phyloP scores from a whole-genome alignment of 805 yeast species.

The Ogataea methylovora region DNA sequence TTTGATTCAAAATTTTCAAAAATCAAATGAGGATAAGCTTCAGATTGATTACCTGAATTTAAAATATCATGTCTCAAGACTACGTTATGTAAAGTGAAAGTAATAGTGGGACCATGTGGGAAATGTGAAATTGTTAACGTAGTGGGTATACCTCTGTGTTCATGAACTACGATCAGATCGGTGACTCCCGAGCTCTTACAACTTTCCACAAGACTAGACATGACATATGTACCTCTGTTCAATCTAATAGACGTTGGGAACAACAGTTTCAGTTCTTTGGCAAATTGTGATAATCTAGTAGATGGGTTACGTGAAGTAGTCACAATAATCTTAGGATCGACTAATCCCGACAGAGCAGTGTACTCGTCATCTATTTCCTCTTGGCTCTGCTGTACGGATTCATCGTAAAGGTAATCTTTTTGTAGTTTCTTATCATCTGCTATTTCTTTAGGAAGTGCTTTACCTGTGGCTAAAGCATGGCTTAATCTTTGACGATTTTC shows the following conservation, averaged over 20 bases:
- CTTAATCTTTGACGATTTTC: slow-evolving; percentile 83
- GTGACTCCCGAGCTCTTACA: slow-evolving; percentile 73
- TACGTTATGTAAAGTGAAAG: slow-evolving; percentile 90
- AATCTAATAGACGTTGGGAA: slow-evolving; percentile 86
- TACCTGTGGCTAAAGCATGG: slow-evolving; percentile 86
- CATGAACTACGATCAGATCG: slow-evolving; percentile 83
- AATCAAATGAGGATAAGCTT: slow-evolving; percentile 88
- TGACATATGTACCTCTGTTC: slow-evolving; percentile 88
- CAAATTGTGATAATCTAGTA: slow-evolving; percentile 77
- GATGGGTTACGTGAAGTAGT: slow-evolving; percentile 94
- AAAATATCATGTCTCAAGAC: slow-evolving; percentile 88
- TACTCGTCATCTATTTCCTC: slow-evolving; percentile 82
- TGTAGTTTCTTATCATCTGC: slow-evolving; percentile 83
- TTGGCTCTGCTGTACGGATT: slow-evolving; percentile 44
- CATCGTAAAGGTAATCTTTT: slow-evolving; percentile 80
- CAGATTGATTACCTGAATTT: slow-evolving; percentile 80
- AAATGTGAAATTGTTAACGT: slow-evolving; percentile 88
- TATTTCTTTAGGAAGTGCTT: slow-evolving; percentile 80
- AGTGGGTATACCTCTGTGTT: slow-evolving; percentile 97
- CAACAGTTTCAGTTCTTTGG: slow-evolving; percentile 83
- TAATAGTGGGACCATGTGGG: slow-evolving; percentile 97
- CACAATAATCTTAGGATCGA: slow-evolving; percentile 84
- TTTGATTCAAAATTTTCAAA: slow-evolving; percentile 83
- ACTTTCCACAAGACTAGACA: slow-evolving; percentile 77
- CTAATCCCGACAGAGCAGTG: slow-evolving; percentile 75